phyloP scores from a whole-genome alignment of 805 yeast species.

The Hanseniaspora nectarophila region DNA sequence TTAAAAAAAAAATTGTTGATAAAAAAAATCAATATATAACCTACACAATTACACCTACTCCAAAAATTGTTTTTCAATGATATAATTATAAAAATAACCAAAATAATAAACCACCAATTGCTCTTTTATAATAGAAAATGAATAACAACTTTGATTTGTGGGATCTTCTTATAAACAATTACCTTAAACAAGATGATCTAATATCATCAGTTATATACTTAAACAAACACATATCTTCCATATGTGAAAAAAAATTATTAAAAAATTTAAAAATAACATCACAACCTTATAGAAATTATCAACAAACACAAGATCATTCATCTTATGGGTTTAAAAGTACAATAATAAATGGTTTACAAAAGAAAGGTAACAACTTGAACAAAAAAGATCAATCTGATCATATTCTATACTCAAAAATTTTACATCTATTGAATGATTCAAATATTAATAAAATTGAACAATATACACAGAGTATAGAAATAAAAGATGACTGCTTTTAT shows the following conservation, averaged over 20 bases:
- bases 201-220: background rate
- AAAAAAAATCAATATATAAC: no score
- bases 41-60: no score
- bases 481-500: background rate
- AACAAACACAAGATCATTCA: background rate
- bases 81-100: no score
- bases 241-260: background rate
- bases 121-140: no score
- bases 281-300: background rate
- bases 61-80: no score
- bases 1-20: no score
- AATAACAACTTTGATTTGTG: background rate
- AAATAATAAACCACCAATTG: no score
- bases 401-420: background rate
- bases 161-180: background rate
- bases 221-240: background rate
- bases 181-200: background rate
- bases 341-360: background rate
- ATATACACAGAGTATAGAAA: background rate
- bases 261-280: background rate
- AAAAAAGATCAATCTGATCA: conserved; percentile 8
- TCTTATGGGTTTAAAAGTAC: conserved; percentile 2
- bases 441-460: background rate
- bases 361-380: background rate
- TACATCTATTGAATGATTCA: background rate